Base-by-base conservation (phyloP, 2,329 filamentous ascomycete species). In the Bimuria novae-zelandiae region DNA sequence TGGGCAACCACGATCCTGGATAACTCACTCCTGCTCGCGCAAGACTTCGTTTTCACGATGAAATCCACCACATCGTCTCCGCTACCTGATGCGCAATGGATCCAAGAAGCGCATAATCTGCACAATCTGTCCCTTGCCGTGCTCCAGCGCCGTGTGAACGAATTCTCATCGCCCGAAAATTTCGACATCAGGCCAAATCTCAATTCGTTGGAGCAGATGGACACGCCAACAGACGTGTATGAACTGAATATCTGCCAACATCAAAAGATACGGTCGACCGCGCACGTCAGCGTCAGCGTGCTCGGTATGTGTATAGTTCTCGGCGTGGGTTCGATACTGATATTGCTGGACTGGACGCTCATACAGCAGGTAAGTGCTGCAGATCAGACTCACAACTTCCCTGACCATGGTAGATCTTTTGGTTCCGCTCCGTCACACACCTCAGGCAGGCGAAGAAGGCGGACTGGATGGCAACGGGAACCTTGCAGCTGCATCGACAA, bases 81-180 rank as follows among this genome's bases (percentile, higher is more conserved):
- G 2, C 54, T 64, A 0, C 53, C 49, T 2, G 4, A 39, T 1
- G 27, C 49, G 17, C 61, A 66, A 22, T 66, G 63, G 63, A 32
- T 62, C 36, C 29, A 43, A 16, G 63, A 66, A 49, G 25, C 57
- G 5, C 46, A 42, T 11, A 63, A 65, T 40, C 32, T 66, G 27
- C 63, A 66, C 56, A 66, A 65, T 36, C 23, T 66, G 8, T 60
- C 56, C 7, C 59, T 66, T 4, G 59, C 63, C 4, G 47, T 62
- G 5, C 52, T 65, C 21, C 63, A 66, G 30, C 62, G 56, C 22
- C 55, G 62, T 4, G 33, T 63, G 32, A 49, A 51, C 22, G 59
- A 65, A 27, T 61, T 55, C 23, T 52, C 62, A 2, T 41, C 47
- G 3, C 63, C 60, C 0, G 54, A 54, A 21, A 51, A 44, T 16